Percentiles rank a stretch among this genome's conserved stretches.
Conservation (phyloP, 2,329 filamentous ascomycete species). For the Aspergillus spinulosporus region DNA sequence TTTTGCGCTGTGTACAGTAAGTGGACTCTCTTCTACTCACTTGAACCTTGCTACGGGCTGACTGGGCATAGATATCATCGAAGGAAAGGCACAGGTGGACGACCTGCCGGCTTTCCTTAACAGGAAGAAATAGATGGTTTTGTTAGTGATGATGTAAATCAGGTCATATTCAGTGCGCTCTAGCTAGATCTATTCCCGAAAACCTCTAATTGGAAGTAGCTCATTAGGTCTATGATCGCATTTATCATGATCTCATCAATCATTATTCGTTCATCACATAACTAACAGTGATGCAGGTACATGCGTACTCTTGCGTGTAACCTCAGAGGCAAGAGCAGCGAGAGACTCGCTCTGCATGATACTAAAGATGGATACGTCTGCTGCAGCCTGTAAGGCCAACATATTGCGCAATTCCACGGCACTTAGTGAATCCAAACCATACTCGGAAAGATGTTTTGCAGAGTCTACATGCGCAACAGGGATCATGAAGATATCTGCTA, state of each 20-base stretch:
- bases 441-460: background rate
- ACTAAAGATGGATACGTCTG: background rate
- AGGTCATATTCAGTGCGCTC: background rate
- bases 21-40: background rate
- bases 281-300: background rate
- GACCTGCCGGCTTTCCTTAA: background rate
- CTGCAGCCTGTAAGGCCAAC: background rate
- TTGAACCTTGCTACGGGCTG: background rate
- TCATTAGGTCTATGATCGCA: background rate
- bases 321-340: background rate
- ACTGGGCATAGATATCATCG: constrained; percentile 1
- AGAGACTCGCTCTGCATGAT: background rate
- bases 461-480: background rate
- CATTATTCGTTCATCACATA: background rate
- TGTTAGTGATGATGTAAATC: background rate
- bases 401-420: background rate
- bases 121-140: background rate
- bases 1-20: constrained; percentile 17
- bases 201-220: background rate
- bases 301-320: background rate
- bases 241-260: background rate
- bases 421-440: background rate
- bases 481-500: background rate
- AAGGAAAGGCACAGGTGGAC: constrained; percentile 4
- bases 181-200: background rate